phyloP scores from a whole-genome alignment of 768 basidiomycete genomes.

The Trichaptum fuscoviolaceum region DNA sequence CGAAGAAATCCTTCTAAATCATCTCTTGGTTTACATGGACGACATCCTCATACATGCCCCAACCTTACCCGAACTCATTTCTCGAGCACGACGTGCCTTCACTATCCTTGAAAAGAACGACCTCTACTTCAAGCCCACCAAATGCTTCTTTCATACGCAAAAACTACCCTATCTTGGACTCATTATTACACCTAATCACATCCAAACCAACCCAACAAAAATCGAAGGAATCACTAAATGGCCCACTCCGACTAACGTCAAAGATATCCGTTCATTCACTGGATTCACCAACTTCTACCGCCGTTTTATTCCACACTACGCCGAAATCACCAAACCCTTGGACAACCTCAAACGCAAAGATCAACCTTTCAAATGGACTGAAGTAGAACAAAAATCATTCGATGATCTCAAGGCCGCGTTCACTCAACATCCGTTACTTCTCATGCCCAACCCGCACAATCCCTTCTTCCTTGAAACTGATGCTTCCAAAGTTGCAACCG shows the following conservation, averaged over 20 bases:
- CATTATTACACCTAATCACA: constrained; percentile 21
- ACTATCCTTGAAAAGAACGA: constrained; percentile 21
- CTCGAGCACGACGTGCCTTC: constrained; percentile 19
- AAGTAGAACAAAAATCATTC: constrained; percentile 21
- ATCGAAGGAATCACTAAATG: constrained; percentile 32
- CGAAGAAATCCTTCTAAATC: constrained; percentile 22
- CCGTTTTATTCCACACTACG: constrained; percentile 28
- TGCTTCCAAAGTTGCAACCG: constrained; percentile 27
- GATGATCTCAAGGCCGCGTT: constrained; percentile 24
- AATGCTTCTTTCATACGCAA: constrained; percentile 22
- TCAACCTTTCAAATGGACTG: constrained; percentile 23
- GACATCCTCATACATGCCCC: constrained; percentile 28
- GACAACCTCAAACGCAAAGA: constrained; percentile 23
- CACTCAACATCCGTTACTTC: constrained; percentile 22
- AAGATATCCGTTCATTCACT: constrained; percentile 35
- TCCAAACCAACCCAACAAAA: constrained; percentile 36
- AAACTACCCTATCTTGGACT: constrained; percentile 29
- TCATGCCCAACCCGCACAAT: constrained; percentile 10
- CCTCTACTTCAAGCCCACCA: constrained; percentile 33
- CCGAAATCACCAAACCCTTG: constrained; percentile 23
- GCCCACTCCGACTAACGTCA: constrained; percentile 28
- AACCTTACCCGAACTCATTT: constrained; percentile 15
- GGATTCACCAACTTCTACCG: constrained; percentile 37
- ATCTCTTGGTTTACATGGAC: constrained; percentile 28
- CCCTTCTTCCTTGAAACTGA: constrained; percentile 25